Evolutionary conservation across 352 stramenopile genomes (phyloP).

Genomic region (Pythium utonaiense): DNA sequence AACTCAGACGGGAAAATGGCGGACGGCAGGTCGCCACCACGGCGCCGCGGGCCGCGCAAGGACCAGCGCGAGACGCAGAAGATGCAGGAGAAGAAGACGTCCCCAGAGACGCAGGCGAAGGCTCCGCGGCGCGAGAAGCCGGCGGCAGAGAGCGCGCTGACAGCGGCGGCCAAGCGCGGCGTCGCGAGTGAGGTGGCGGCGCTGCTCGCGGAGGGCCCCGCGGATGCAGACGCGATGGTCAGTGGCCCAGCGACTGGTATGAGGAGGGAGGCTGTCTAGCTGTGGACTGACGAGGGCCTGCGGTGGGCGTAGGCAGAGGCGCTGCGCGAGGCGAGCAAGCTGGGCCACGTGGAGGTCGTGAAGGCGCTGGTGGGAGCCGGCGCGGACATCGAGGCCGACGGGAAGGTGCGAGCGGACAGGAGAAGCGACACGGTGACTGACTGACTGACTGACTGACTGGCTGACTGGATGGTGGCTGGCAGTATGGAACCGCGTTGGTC

Average conservation of each 20-base stretch:
- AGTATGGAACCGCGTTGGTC: neutral
- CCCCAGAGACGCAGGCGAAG: neutral
- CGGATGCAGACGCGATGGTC: no score
- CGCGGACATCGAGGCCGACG: neutral
- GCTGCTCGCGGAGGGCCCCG: neutral
- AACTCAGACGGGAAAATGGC: no score
- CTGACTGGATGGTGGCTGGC: neutral
- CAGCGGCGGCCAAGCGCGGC: neutral
- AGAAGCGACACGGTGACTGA: no score
- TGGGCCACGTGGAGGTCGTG: neutral
- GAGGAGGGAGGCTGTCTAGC: no score
- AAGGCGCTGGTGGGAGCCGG: neutral
- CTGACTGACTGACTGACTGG: neutral
- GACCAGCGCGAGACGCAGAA: no score
- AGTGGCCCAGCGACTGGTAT: no score
- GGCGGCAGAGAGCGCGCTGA: neutral
- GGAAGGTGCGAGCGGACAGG: no score
- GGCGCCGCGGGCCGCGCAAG: no score
- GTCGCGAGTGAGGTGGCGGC: neutral
- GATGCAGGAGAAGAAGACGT: neutral
- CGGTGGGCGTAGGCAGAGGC: neutral
- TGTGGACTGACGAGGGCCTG: no score
- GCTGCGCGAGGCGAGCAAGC: neutral
- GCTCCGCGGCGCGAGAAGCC: neutral
- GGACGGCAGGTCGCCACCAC: no score